Percentiles rank a stretch among this genome's conserved stretches.
phyloP scores from a whole-genome alignment of 1,139 yeast species.

The Kodamaea suecica region DNA sequence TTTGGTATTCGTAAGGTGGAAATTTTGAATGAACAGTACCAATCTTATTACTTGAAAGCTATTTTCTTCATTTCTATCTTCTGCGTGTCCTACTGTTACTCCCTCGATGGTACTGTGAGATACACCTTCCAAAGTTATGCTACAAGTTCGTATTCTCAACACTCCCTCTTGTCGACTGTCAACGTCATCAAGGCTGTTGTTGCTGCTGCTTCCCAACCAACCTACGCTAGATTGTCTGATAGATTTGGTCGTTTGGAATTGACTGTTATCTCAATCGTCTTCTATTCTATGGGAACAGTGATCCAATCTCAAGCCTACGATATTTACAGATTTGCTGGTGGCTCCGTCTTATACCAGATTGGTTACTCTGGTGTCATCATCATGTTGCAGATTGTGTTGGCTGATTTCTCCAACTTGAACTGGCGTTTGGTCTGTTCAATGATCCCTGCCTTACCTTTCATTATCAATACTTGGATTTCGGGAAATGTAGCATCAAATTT shows the following conservation, averaged over 20 bases:
- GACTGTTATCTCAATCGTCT: constrained; percentile 49
- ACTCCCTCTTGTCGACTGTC: constrained; percentile 63
- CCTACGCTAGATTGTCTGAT: constrained; percentile 68
- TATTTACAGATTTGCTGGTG: constrained; percentile 68
- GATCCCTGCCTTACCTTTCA: constrained; percentile 65
- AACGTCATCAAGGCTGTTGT: constrained; percentile 61
- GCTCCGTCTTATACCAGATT: constrained; percentile 65
- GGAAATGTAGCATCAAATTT: constrained; percentile 47
- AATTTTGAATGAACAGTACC: constrained; percentile 35
- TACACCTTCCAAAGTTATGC: constrained; percentile 51
- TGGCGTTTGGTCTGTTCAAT: constrained; percentile 67
- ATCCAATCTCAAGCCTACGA: constrained; percentile 66
- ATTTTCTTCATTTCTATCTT: constrained; percentile 51
- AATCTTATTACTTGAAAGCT: constrained; percentile 21
- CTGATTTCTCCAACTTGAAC: constrained; percentile 64
- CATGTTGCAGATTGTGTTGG: constrained; percentile 53
- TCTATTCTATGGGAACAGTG: constrained; percentile 68
- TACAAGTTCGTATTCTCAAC: constrained; percentile 52
- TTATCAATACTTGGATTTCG: constrained; percentile 74
- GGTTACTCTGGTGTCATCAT: constrained; percentile 68
- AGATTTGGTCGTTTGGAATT: constrained; percentile 66
- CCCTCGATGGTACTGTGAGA: constrained; percentile 59
- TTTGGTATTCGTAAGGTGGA: constrained; percentile 43
- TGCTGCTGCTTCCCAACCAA: constrained; percentile 71
- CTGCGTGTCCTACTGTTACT: constrained; percentile 61